Evolutionary conservation across 2,329 filamentous ascomycete species (phyloP), one percentile per base, ranked within the genome.

Genomic region (Emydomyces testavorans): DNA sequence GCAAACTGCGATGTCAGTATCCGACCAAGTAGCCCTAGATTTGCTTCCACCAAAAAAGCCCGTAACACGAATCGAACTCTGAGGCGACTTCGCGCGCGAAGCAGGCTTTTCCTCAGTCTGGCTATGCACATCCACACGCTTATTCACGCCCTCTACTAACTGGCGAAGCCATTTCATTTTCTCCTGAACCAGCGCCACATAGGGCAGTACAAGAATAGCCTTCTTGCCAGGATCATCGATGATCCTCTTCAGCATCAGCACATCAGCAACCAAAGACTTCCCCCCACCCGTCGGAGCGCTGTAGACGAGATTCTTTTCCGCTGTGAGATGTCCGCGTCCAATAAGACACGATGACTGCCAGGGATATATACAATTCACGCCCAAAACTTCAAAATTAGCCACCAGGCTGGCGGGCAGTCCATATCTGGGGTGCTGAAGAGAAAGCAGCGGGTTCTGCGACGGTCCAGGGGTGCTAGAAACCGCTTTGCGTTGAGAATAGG

Each of bases 131-230:
- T 8, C 55, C 6, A 65, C 54, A 0, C 66, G 52, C 49, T 67
- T 69, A 43, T 68, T 64, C 18, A 86, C 71, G 21, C 75, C 77
- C 52, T 80, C 71, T 2, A 85, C 79, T 15, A 85, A 68, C 41
- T 72, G 77, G 24, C 82, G 76, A 35, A 89, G 67, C 82, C 83
- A 88, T 47, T 78, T 77, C 26, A 85, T 74, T 61, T 88, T 88
- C 62, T 89, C 84, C 59, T 88, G 83, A 0, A 89, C 84, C 2
- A 89, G 73, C 15, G 84, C 83, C 54, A 88, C 82, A 63, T 86
- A 89, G 0, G 84, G 84, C 15, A 88, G 70, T 16, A 88, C 79
- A 15, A 88, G 66, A 10, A 89, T 73, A 2, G 81, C 82, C 54
- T 87, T 88, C 49, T 78, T 72, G 16, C 70, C 70, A 1, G 76